Percentiles rank a stretch among this genome's conserved stretches.
Conservation (phyloP, 805 yeast genomes). For the Priceomyces carsonii region DNA sequence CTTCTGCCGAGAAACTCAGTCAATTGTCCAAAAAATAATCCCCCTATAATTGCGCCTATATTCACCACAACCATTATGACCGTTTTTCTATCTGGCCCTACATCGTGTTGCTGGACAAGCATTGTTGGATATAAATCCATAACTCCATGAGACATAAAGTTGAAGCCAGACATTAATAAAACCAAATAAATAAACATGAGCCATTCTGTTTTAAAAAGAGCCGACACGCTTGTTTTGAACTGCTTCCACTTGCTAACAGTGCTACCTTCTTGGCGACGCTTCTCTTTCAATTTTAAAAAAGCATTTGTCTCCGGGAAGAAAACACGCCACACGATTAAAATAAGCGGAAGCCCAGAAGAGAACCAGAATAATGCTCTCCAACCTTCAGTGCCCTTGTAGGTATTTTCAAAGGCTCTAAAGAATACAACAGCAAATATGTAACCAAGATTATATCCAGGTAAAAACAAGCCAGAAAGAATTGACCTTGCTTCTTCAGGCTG, state of each 20-base stretch:
- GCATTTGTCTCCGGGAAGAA: constrained; percentile 48
- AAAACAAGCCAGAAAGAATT: constrained; percentile 66
- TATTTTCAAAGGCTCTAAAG: constrained; percentile 58
- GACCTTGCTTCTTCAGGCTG: constrained; percentile 56
- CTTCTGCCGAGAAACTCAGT: constrained; percentile 39
- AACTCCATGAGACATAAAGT: constrained; percentile 44
- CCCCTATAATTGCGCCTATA: constrained; percentile 42
- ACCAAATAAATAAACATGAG: constrained; percentile 57
- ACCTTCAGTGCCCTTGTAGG: constrained; percentile 46
- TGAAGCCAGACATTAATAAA: constrained; percentile 44
- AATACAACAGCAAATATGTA: constrained; percentile 64
- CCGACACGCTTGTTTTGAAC: constrained; percentile 4
- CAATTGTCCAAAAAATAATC: constrained; percentile 47
- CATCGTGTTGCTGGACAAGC: constrained; percentile 32
- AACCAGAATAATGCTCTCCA: constrained; percentile 74
- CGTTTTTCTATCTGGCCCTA: constrained; percentile 32
- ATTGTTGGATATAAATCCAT: constrained; percentile 44
- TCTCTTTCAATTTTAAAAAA: constrained; percentile 36
- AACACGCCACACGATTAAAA: constrained; percentile 34
- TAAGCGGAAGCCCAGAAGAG: constrained; percentile 53
- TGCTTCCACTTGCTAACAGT: constrained; percentile 1
- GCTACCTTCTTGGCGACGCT: constrained; percentile 7
- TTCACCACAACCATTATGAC: constrained; percentile 40
- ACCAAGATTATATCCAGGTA: constrained; percentile 78
- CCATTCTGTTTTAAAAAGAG: constrained; percentile 50